These are phyloP conservation scores for Dendrobium huoshanense DNA, from an alignment of 106 monocot genomes.

Conservation along the genomic window DNA sequence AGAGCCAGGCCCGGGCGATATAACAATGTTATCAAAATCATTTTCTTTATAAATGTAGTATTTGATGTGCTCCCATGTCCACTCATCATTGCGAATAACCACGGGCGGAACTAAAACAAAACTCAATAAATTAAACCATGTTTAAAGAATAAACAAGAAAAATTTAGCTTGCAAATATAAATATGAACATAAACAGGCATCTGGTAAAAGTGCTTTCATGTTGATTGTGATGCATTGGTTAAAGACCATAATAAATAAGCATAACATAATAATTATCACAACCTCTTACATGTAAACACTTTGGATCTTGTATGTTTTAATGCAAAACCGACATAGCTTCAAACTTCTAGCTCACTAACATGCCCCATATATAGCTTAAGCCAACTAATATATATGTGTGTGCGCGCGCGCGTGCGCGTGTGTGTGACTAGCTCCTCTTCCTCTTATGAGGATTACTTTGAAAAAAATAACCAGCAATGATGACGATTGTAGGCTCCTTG, in stretches of 20 bases:
- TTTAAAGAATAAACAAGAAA: not conserved
- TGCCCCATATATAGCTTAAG: too few species aligned
- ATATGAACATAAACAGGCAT: not conserved
- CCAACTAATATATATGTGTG: too few species aligned
- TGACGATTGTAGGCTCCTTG: too few species aligned
- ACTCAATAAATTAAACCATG: constrained; percentile 1
- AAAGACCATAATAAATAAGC: not conserved
- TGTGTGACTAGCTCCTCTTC: too few species aligned
- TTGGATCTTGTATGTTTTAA: too few species aligned
- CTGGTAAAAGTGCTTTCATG: not conserved
- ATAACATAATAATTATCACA: too few species aligned
- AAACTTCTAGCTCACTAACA: too few species aligned
- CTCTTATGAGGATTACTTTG: too few species aligned
- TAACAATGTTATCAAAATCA: constrained; percentile 93
- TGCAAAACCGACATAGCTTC: too few species aligned
- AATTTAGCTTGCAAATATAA: not conserved
- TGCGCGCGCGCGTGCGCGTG: too few species aligned
- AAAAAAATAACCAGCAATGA: too few species aligned
- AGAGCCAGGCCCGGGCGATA: constrained; percentile 95
- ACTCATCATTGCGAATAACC: constrained; percentile 90
- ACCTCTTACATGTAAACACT: not conserved
- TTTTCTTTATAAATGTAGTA: constrained; percentile 45
- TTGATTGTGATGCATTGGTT: not conserved
- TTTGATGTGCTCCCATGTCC: constrained; percentile 65
- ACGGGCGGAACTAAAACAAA: constrained; percentile 67